Evolutionary conservation across 2,329 filamentous ascomycete genomes (phyloP), one percentile per base, ranked within the genome.

Genomic region (Kalmusia sp.): DNA sequence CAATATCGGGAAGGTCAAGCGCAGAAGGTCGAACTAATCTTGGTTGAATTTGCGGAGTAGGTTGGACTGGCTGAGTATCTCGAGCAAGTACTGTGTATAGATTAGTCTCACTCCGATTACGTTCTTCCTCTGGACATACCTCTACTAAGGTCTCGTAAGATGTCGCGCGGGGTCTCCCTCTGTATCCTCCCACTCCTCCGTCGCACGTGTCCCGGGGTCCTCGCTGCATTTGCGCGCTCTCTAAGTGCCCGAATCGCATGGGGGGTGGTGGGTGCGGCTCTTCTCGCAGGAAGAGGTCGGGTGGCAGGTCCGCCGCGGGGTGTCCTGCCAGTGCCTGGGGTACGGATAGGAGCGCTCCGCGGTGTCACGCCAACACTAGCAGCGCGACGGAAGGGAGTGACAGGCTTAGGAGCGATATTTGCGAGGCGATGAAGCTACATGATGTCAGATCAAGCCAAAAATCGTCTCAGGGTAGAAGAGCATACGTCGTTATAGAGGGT

Each of bases 81-180:
- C 77, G 79, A 1, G 82, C 82, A 41, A 84, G 76, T n/a, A 77
- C 79, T 82, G 57, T 43, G 25, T 15, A 27, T 48, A 21, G 14
- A 8, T 53, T 19, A 58, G 12, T n/a, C 4, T 55, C 49, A 57
- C 33, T 37, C 49, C 40, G n/a, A n/a, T 21, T 19, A 38, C 12
- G 17, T 33, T 15, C 22, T 27, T 7, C 2, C 6, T 7, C 12
- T 2, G n/a, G 25, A 44, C 67, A 33, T 73, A 80, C 81, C 74
- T 76, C 74, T 81, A 47, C 82, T 82, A 7, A 85, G 67, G 48
- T 82, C 80, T 41, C 78, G 74, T 47, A 85, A 64, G 22, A 82
- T 77, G 62, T 84, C 81, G 58, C 84, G 79, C 4, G 82, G 82
- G 6, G 83, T 84, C 64, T 84, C 82, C 34, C 82, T 71, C 61